These are phyloP conservation scores for Psilocybe azurescens DNA, from an alignment of 768 basidiomycete species.

Conservation along the genomic window DNA sequence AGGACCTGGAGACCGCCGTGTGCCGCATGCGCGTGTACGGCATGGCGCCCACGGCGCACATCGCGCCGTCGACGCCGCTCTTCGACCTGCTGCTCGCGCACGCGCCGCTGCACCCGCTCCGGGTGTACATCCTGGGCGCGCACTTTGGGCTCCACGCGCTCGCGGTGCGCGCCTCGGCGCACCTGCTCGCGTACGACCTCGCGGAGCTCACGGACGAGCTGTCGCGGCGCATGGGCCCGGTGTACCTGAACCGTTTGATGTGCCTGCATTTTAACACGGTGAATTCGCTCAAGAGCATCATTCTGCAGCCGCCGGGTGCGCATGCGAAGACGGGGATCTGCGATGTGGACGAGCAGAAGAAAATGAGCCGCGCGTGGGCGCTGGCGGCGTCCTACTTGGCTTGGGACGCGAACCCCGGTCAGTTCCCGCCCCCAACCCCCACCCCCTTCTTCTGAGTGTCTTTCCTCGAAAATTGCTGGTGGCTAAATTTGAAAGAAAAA, in stretches of 20 bases:
- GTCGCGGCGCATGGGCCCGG: constrained; percentile 29
- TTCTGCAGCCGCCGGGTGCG: constrained; percentile 32
- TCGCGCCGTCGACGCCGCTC: constrained; percentile 16
- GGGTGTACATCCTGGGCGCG: constrained; percentile 29
- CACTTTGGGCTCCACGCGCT: constrained; percentile 23
- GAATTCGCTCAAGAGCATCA: constrained; percentile 30
- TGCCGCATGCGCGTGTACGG: constrained; percentile 26
- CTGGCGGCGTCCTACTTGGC: constrained; percentile 38
- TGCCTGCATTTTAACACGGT: constrained; percentile 27
- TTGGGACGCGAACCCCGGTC: constrained; percentile 43
- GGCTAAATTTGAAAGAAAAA: constrained; percentile 10
- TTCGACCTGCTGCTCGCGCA: constrained; percentile 27
- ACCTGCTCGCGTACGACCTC: constrained; percentile 31
- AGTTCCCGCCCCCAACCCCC: not conserved
- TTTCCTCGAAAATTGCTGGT: not conserved
- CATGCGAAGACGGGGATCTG: constrained; percentile 36
- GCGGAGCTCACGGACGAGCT: constrained; percentile 31
- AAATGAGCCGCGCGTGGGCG: constrained; percentile 40
- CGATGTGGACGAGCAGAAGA: constrained; percentile 35
- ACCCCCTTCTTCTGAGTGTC: not conserved
- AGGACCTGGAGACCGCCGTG: constrained; percentile 24
- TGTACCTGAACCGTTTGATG: constrained; percentile 34
- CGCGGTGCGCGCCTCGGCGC: constrained; percentile 24
- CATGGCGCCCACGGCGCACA: constrained; percentile 12
- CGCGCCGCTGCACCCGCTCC: constrained; percentile 22